These are phyloP conservation scores for Xylariaceae sp. DNA, from an alignment of 2,329 filamentous ascomycete genomes.

Conservation along the genomic window DNA sequence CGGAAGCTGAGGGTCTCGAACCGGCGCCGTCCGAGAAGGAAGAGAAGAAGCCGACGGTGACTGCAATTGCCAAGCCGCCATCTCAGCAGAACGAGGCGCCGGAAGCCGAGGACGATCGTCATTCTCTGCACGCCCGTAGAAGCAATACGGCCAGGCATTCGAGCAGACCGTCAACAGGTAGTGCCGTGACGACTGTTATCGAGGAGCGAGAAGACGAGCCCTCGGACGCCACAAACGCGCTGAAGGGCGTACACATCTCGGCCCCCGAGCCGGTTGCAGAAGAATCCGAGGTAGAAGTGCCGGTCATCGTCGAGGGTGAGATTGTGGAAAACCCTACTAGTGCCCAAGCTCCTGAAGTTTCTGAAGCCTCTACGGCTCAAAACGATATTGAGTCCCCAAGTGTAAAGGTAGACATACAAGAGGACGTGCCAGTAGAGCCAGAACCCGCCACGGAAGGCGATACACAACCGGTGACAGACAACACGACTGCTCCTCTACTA, in stretches of 20 bases:
- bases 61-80: conserved; percentile 38
- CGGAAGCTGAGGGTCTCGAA: conserved; percentile 87
- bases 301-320: conserved; percentile 46
- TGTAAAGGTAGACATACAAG: conserved; percentile 26
- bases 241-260: conserved; percentile 52
- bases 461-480: conserved; percentile 17
- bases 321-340: conserved; percentile 32
- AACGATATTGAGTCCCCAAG: conserved; percentile 16
- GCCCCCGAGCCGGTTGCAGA: conserved; percentile 63
- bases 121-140: conserved; percentile 51
- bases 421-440: conserved; percentile 21
- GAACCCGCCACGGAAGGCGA: conserved; percentile 22
- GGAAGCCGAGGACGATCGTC: conserved; percentile 52
- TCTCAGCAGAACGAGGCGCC: conserved; percentile 33
- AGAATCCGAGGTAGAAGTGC: conserved; percentile 42
- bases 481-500: conserved; percentile 26
- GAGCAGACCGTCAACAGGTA: conserved; percentile 78
- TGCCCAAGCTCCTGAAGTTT: conserved; percentile 15
- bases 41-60: conserved; percentile 40
- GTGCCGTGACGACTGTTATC: conserved; percentile 77
- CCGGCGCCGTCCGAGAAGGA: conserved; percentile 47
- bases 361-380: conserved; percentile 20
- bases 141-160: conserved; percentile 82
- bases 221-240: conserved; percentile 48
- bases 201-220: conserved; percentile 79